phyloP scores from a whole-genome alignment of 306 rosid species.

The Canavalia ensiformis region DNA sequence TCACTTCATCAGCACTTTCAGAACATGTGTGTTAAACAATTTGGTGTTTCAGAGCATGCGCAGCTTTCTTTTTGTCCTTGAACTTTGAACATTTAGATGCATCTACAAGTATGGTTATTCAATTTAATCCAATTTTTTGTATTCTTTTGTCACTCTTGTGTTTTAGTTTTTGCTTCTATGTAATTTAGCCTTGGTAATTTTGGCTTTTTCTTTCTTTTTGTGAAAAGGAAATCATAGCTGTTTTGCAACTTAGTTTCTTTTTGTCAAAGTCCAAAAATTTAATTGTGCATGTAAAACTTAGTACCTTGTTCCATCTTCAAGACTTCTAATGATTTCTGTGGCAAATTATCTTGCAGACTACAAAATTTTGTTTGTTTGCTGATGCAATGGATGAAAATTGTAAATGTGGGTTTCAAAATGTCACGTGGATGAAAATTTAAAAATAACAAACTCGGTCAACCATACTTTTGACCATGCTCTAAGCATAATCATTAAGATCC shows the following conservation, averaged over 20 bases:
- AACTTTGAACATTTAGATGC: slow-evolving; percentile 41
- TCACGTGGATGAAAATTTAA: not conserved
- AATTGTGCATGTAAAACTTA: slow-evolving; percentile 28
- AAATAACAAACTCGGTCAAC: not conserved
- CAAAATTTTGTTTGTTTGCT: slow-evolving; percentile 11
- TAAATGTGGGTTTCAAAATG: slow-evolving; percentile 14
- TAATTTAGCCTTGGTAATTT: slow-evolving; percentile 40
- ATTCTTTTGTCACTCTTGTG: slow-evolving; percentile 51
- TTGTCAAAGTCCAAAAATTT: not conserved
- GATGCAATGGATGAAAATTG: slow-evolving; percentile 15
- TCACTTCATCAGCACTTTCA: slow-evolving; percentile 35
- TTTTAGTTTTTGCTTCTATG: slow-evolving; percentile 48
- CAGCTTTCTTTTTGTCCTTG: slow-evolving; percentile 34
- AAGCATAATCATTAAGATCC: slow-evolving; percentile 30
- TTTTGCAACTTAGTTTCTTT: slow-evolving; percentile 38
- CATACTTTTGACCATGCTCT: slow-evolving; percentile 16
- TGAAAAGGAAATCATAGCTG: slow-evolving; percentile 47
- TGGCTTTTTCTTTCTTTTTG: slow-evolving; percentile 11
- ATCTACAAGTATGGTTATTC: slow-evolving; percentile 51
- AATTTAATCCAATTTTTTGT: slow-evolving; percentile 52
- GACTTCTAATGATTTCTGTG: slow-evolving; percentile 10
- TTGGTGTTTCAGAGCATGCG: slow-evolving; percentile 29
- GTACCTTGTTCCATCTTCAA: slow-evolving; percentile 32
- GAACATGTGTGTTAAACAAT: slow-evolving; percentile 29
- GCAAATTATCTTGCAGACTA: slow-evolving; percentile 32